Conservation (phyloP, 192 early-diverging fungal species). For the Linderina pennispora region DNA sequence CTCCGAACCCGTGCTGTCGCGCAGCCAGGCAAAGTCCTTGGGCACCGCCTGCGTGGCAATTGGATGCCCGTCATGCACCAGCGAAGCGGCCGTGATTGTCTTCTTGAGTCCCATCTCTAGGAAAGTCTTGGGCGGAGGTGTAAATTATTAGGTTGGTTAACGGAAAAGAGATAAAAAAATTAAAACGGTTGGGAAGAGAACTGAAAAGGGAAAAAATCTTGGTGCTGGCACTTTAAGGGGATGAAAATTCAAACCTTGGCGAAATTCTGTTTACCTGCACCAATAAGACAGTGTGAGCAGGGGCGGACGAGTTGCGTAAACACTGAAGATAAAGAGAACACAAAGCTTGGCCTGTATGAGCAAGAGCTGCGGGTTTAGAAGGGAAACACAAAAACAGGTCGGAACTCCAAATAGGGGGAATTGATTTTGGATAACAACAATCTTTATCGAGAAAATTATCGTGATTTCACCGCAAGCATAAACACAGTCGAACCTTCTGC, state of each 20-base stretch:
- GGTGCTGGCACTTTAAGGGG: neutral
- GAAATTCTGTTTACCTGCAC: no score
- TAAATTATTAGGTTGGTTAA: no score
- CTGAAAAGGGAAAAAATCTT: neutral
- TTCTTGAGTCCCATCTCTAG: conserved; percentile 44
- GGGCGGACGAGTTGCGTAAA: no score
- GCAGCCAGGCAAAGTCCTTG: conserved; percentile 65
- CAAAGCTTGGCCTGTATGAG: neutral
- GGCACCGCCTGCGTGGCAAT: conserved; percentile 45
- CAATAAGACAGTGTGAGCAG: neutral
- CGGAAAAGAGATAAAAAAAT: neutral
- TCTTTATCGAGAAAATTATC: no score
- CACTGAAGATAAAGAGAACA: no score
- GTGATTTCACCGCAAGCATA: no score
- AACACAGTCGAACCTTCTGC: no score
- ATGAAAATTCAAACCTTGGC: conserved; percentile 1
- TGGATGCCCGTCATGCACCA: conserved; percentile 42
- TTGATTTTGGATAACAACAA: no score
- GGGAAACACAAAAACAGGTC: neutral
- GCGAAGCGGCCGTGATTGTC: conserved; percentile 42
- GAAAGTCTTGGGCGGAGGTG: no score
- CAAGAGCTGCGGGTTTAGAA: neutral
- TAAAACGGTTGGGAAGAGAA: no score
- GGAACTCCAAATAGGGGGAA: neutral
- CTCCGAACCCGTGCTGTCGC: conserved; percentile 75